Evolutionary conservation across 768 basidiomycete genomes (phyloP).

Genomic region (Melanogaster broomeanus): DNA sequence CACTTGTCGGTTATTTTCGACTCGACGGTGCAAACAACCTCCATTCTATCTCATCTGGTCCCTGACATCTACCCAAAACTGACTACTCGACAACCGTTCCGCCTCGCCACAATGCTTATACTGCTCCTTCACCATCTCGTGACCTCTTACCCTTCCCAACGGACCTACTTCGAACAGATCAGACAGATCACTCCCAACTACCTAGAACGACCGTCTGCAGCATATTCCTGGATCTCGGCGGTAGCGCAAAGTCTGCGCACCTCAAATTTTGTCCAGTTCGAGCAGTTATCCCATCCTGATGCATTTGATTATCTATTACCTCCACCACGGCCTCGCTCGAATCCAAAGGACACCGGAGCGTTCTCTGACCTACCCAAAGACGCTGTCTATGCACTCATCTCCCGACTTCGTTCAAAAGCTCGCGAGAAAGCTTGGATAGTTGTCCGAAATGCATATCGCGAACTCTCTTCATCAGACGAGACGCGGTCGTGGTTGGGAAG

Average conservation of each 20-base stretch:
- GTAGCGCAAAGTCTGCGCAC: conserved; percentile 54
- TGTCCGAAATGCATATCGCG: conserved; percentile 64
- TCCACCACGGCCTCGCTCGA: conserved; percentile 1
- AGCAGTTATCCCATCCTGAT: conserved; percentile 40
- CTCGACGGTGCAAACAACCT: conserved; percentile 58
- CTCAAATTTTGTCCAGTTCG: conserved; percentile 56
- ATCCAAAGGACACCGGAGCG: not conserved
- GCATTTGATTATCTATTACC: conserved; percentile 27
- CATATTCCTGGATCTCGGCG: conserved; percentile 51
- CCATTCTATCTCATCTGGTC: conserved; percentile 62
- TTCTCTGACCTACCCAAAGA: conserved; percentile 32
- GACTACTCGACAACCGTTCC: conserved; percentile 15
- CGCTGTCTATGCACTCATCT: conserved; percentile 48
- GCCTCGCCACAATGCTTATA: conserved; percentile 41
- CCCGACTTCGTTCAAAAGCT: conserved; percentile 49
- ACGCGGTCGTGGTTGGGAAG: conserved; percentile 50
- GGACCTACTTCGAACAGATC: conserved; percentile 40
- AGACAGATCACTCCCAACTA: conserved; percentile 29
- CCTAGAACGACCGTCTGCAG: conserved; percentile 37
- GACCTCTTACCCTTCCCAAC: conserved; percentile 65
- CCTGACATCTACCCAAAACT: conserved; percentile 44
- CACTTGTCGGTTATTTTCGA: conserved; percentile 64
- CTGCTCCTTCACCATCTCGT: conserved; percentile 61
- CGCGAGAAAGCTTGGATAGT: conserved; percentile 59
- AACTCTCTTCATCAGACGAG: conserved; percentile 43